Evolutionary conservation across 371 early-diverging fungal species (phyloP), one percentile per base, ranked within the genome.

Genomic region (Amoeboaphelidium occidentale): DNA sequence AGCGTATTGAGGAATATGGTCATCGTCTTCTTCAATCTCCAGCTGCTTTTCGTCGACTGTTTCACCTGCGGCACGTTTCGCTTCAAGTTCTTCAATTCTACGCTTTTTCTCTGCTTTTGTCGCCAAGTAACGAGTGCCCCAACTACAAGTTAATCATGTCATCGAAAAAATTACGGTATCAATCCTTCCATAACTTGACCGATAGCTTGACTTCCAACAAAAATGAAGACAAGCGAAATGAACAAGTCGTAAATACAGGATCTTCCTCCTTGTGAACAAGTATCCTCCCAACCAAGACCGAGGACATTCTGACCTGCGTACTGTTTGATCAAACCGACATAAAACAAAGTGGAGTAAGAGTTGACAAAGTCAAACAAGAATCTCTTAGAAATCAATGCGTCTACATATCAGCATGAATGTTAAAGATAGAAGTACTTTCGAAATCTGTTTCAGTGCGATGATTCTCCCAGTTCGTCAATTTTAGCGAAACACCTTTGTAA

Each of bases 361-460:
- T 70, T 72, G 53, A 74, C 57, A 50, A 72, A 70, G 42, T 61
- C 64, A 47, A 74, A 63, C 39, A 76, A 25, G 62, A 68, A 72
- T n/a, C 53, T 60, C 55, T 76, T 76, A 48, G 61, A 44, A 46
- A 66, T 70, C 20, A 69, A 52, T 0, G 63, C 46, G 51, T 73
- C 70, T 67, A 53, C 24, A 21, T 6, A 4, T 51, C 17, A 1
- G 21, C 42, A 49, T 12, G 22, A 45, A 27, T 42, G 42, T 21
- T 23, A 43, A 51, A 27, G 14, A 4, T 28, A 2, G 14, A 23
- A 25, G 14, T 46, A 66, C 66, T 63, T 57, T 68, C 63, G 43
- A 54, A 64, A 20, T 58, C 58, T 20, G 68, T 66, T 43, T 60
- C 32, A 10, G 68, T 65, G 13, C 57, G 59, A 44, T 69, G 67